Evolutionary conservation across 345 rosid genomes (phyloP), one percentile per base, ranked within the genome.

Genomic region (Aethionema arabicum): DNA sequence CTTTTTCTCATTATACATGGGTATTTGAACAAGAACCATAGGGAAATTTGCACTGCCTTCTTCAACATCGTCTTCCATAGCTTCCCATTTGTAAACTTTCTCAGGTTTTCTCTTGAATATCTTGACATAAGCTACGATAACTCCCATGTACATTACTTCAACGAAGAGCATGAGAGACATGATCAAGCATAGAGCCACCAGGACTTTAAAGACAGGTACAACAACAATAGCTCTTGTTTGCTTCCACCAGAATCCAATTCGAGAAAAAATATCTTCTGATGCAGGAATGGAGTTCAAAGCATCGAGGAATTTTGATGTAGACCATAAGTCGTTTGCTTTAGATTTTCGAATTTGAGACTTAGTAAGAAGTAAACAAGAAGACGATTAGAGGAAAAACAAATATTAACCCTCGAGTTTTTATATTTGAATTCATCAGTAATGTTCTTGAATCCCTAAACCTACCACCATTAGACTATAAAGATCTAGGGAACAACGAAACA

Each of bases 1-100:
- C 83, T 83, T 73, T 53, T 70, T 74, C 35, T 83, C 85, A 38
- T 80, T 83, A 61, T 74, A 77, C 82, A 80, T 78, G 2, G 83
- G 85, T 31, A 80, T 78, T 61, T 83, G 88, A 66, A 80, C 77
- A 65, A 83, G 72, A 42, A 78, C 79, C 59, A 72, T 78, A 12
- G 88, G 83, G 43, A 61, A 76, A 55, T 14, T 66, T 39, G 40
- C 72, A 59, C 76, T 58, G 31, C 76, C 76, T 49, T 61, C 65
- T 76, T 77, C 82, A 46, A 65, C 55, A 60, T 78, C 78, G 47
- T 78, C 80, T 50, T 71, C 76, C 68, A 68, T 75, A 36, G 73
- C 78, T 31, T 73, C 82, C 79, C 74, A 69, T 54, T 77, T 78
- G 58, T 75, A 77, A 54, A 72, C 37, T 48, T 74, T 77, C 67